A percentile compares a stretch with the other conserved stretches of the same genome.
These are phyloP conservation scores for Aspergillus sp. DNA, from an alignment of 2,329 filamentous ascomycete species.

Conservation along the genomic window DNA sequence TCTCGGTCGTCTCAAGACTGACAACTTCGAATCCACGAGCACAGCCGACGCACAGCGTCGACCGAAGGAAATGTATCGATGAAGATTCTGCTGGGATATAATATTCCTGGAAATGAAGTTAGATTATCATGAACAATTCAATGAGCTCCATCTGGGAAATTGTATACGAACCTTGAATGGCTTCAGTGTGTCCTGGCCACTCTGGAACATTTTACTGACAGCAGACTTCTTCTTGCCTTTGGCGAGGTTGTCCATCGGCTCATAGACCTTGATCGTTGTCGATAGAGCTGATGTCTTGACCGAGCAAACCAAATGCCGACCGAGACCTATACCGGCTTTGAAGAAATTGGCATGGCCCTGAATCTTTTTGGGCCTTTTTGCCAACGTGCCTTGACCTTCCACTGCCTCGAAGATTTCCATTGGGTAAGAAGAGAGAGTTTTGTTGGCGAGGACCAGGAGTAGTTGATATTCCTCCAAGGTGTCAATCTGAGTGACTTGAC, in stretches of 20 bases:
- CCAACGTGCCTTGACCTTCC: conserved; percentile 62
- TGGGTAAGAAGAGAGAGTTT: conserved; percentile 82
- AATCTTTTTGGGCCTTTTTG: conserved; percentile 89
- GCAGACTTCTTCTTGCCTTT: conserved; percentile 95
- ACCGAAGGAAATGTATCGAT: conserved; percentile 94
- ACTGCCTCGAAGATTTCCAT: conserved; percentile 77
- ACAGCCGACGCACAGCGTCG: conserved; percentile 92
- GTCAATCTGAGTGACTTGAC: conserved; percentile 87
- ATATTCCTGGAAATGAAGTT: conserved; percentile 58
- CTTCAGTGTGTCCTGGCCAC: conserved; percentile 87
- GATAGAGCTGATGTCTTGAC: conserved; percentile 91
- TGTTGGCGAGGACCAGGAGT: conserved; percentile 83
- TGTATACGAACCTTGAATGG: conserved; percentile 62
- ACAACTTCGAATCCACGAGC: conserved; percentile 95
- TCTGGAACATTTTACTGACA: conserved; percentile 89
- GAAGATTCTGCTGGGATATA: conserved; percentile 98
- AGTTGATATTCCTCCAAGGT: conserved; percentile 92
- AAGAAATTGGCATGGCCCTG: conserved; percentile 97
- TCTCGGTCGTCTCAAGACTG: conserved; percentile 92
- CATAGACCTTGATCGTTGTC: conserved; percentile 97
- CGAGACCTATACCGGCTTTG: conserved; percentile 90
- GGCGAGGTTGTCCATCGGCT: conserved; percentile 88
- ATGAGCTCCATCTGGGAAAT: background rate
- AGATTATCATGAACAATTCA: conserved; percentile 10
- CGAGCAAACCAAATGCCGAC: conserved; percentile 88